These are phyloP conservation scores for Hymenoscyphus albidus DNA, from an alignment of 2,329 filamentous ascomycete genomes.

Conservation along the genomic window DNA sequence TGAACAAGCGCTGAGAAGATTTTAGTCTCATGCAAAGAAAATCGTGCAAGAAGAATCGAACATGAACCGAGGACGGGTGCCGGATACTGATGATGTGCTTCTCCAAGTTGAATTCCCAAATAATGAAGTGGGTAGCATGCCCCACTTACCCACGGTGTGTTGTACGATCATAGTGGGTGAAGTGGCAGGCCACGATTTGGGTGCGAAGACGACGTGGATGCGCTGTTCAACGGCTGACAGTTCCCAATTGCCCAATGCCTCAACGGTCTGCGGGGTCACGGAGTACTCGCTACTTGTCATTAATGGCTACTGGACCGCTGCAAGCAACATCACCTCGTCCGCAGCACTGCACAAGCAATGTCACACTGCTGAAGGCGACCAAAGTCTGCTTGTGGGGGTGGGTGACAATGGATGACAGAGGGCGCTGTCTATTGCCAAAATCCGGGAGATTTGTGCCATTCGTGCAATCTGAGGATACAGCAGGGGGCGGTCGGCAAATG, in stretches of 20 bases:
- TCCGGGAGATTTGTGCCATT: not conserved
- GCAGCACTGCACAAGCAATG: conserved; percentile 4
- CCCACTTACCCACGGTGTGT: conserved; percentile 12
- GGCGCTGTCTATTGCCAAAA: not conserved
- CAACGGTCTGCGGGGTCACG: not conserved
- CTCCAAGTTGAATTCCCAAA: not conserved
- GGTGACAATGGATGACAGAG: not conserved
- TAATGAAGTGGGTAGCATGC: not conserved
- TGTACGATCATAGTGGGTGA: conserved; percentile 12
- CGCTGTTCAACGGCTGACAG: conserved; percentile 13
- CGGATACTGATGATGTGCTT: not conserved
- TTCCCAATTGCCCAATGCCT: conserved; percentile 5
- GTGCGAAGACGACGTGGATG: conserved; percentile 9
- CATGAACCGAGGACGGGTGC: not conserved
- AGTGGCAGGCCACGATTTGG: conserved; percentile 13
- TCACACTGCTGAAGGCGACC: conserved; percentile 2
- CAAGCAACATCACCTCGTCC: not conserved
- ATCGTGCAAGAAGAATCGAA: not conserved
- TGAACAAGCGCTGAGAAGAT: not conserved
- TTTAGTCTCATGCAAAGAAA: not conserved
- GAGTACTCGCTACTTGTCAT: not conserved
- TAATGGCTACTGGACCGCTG: conserved; percentile 6
- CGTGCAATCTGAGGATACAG: not conserved
- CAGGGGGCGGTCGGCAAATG: not conserved
- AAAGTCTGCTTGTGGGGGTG: conserved; percentile 9